Evolutionary conservation across 306 rosid species (phyloP).

Genomic region (Datisca glomerata): DNA sequence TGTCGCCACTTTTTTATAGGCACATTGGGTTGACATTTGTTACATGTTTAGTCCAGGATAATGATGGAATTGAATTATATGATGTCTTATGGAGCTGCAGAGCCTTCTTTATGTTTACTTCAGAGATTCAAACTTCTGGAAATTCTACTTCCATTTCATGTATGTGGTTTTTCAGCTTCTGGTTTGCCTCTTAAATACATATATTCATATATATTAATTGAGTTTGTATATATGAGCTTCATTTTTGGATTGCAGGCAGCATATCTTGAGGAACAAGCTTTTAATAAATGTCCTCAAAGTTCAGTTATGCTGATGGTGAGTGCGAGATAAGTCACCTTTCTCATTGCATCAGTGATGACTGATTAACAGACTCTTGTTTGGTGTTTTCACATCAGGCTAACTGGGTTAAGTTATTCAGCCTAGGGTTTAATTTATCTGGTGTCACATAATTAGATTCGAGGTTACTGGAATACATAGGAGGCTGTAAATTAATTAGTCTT

Average conservation of each 20-base stretch:
- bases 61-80: conserved; percentile 86
- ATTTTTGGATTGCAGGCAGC: conserved; percentile 59
- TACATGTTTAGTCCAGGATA: conserved; percentile 46
- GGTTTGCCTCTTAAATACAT: conserved; percentile 1
- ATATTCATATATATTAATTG: conserved; percentile 6
- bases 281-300: conserved; percentile 22
- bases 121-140: conserved; percentile 66
- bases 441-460: too few relatives aligned
- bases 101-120: conserved; percentile 55
- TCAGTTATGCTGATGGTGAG: conserved; percentile 83
- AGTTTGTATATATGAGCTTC: conserved; percentile 16
- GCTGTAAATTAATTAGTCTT: too few relatives aligned
- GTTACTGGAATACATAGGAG: too few relatives aligned
- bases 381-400: neutral
- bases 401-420: conserved; percentile 1
- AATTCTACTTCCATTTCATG: conserved; percentile 66
- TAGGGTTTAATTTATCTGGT: conserved; percentile 10
- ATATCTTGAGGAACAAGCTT: conserved; percentile 45
- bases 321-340: neutral
- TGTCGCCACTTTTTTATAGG: conserved; percentile 2
- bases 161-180: conserved; percentile 22
- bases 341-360: neutral
- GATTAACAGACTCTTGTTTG: neutral
- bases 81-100: conserved; percentile 91
- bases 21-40: conserved; percentile 7